Evolutionary conservation across 768 basidiomycete species (phyloP), one percentile per base, ranked within the genome.

Genomic region (Hemileccinum rubropunctum): DNA sequence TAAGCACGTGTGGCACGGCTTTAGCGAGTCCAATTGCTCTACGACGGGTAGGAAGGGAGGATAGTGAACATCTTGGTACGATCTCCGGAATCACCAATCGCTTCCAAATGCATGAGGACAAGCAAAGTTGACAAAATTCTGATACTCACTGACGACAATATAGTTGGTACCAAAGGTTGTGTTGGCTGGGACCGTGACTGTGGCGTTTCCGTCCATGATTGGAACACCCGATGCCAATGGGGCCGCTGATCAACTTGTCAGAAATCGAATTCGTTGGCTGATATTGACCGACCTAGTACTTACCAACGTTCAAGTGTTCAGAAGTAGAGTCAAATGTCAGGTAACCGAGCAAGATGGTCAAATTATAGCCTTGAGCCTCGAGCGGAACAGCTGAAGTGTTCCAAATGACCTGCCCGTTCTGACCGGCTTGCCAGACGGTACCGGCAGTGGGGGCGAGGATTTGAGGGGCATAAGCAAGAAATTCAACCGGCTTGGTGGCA

Each of bases 51-150:
- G 23, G 23, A 23, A 23, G 23, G 23, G 3, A 23, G 0, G 12
- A 90, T 90, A 1, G 75, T 79, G 61, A 90, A 88, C 34, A 67
- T 15, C 0, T 78, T 78, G 58, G 79, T 84, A 9, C 64, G 56
- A 53, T 90, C 80, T 11, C 86, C 87, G 13, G 83, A 85, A 59
- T 84, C 80, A 23, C 86, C 86, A 54, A 83, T 71, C 36, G 86
- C 86, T 87, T 49, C 46, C 13, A 38, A 39, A 42, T 2, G 26
- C 3, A 28, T 59, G 15, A 49, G 45, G 8, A 50, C n/a, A 34
- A 23, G 17, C 11, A 28, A 21, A 18, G 40, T 21, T 7, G 5
- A 37, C 9, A 3, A 27, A 20, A 17, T 13, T 6, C 15, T 4
- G 13, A 2, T 42, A 80, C 86, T 73, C 61, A 87, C 86, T 59